Conservation (phyloP, 768 basidiomycete species). For the Tylopilus subfusipes region DNA sequence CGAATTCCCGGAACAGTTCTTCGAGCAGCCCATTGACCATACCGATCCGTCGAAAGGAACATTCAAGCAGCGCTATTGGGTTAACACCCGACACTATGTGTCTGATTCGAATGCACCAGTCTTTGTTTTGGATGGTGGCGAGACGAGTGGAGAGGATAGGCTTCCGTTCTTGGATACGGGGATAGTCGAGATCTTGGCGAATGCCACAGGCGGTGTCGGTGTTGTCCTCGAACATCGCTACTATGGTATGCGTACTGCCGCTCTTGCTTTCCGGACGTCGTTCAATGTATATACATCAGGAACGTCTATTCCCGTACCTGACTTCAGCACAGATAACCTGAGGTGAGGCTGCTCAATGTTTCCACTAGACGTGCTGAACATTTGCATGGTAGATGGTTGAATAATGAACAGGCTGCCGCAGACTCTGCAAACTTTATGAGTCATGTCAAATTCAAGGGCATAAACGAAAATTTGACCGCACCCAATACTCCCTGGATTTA, state of each 20-base stretch:
- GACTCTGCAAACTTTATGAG: constrained; percentile 93
- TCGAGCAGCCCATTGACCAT: constrained; percentile 86
- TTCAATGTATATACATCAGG: constrained; percentile 40
- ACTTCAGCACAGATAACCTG: constrained; percentile 80
- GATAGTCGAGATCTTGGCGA: constrained; percentile 81
- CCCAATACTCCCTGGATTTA: constrained; percentile 84
- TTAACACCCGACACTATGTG: constrained; percentile 77
- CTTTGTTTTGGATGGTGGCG: constrained; percentile 89
- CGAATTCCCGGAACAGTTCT: constrained; percentile 62
- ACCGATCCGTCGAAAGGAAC: constrained; percentile 55
- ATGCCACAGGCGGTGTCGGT: constrained; percentile 82
- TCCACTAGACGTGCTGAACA: neutral
- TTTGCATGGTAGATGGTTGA: constrained; percentile 62
- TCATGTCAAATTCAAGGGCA: constrained; percentile 68
- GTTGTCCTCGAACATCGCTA: constrained; percentile 92
- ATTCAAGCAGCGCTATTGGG: constrained; percentile 91
- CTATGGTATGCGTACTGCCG: constrained; percentile 53
- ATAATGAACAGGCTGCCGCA: constrained; percentile 83
- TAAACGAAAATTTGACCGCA: constrained; percentile 68
- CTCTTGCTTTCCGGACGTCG: neutral
- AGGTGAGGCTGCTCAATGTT: constrained; percentile 40
- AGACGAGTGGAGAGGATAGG: constrained; percentile 77
- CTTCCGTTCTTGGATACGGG: constrained; percentile 60
- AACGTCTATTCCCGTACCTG: constrained; percentile 66
- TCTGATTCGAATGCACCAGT: constrained; percentile 74